A percentile compares a stretch with the other conserved stretches of the same genome.
phyloP scores from a whole-genome alignment of 768 basidiomycete species.

The Antrodiella citrinella region DNA sequence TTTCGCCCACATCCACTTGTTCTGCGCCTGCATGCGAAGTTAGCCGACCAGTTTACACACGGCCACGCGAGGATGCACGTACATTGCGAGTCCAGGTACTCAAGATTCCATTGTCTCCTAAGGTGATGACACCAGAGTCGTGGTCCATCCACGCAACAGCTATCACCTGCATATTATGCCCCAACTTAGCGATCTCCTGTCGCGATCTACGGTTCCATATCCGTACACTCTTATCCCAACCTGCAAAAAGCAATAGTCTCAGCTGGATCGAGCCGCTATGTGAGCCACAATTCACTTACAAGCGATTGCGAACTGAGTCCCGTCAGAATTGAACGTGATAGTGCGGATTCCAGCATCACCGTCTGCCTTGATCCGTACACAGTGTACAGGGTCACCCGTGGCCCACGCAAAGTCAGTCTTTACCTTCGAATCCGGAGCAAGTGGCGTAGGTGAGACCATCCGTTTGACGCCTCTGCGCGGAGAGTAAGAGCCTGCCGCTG shows the following conservation, averaged over 20 bases:
- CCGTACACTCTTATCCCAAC: slow-evolving; percentile 51
- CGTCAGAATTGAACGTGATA: slow-evolving; percentile 46
- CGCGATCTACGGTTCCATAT: slow-evolving; percentile 47
- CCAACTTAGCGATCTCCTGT: slow-evolving; percentile 47
- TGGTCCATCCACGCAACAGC: slow-evolving; percentile 53
- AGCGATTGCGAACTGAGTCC: slow-evolving; percentile 45
- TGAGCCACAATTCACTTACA: slow-evolving; percentile 33
- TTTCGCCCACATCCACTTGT: slow-evolving; percentile 50
- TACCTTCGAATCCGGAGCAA: slow-evolving; percentile 15
- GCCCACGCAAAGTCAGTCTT: slow-evolving; percentile 41
- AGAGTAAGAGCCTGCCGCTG: slow-evolving; percentile 12
- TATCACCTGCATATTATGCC: slow-evolving; percentile 41
- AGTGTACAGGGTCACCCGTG: slow-evolving; percentile 29
- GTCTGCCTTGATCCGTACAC: slow-evolving; percentile 35
- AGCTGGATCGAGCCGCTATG: too few species aligned
- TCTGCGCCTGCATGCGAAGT: slow-evolving; percentile 29
- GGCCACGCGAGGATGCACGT: slow-evolving; percentile 17
- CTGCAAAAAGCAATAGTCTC: too few species aligned
- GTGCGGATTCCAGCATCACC: slow-evolving; percentile 35
- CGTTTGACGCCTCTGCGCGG: slow-evolving; percentile 32
- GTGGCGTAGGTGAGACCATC: slow-evolving; percentile 16
- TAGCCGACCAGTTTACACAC: not conserved
- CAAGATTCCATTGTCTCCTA: slow-evolving; percentile 49
- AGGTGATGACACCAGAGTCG: slow-evolving; percentile 46
- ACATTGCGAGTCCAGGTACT: slow-evolving; percentile 54